Evolutionary conservation across 2,329 filamentous ascomycete genomes (phyloP), one percentile per base, ranked within the genome.

Genomic region (Penicillium sp.): DNA sequence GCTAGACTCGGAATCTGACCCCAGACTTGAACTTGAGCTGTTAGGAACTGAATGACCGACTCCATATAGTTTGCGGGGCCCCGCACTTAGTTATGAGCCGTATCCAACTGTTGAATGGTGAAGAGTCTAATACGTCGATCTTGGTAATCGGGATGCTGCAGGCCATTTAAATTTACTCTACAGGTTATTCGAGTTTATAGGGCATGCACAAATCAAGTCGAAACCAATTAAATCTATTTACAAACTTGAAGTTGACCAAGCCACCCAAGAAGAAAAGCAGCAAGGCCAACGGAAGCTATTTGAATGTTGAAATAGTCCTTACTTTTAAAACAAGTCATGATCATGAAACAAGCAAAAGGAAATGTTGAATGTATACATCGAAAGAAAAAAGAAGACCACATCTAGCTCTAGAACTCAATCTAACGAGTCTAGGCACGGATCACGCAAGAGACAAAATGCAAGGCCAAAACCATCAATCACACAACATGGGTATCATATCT

Each of bases 401-500:
- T 45, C 42, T 45, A 45, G 42, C 42, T 43, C 39, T n/a, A 31
- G 18, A 7, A 45, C 42, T 29, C 42, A 31, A 31, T 45, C 42
- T 28, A 43, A 37, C 37, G 21, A 42, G 37, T 24, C 19, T 8
- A 45, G 26, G 28, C 24, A 43, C 11, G 21, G 21, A 24, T 40
- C 37, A 43, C 24, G 24, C 42, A 46, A 34, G 50, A 49, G 23
- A 26, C 18, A 18, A 29, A 23, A 26, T 29, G 24, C 40, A 43
- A 36, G 16, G 48, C 28, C 39, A 44, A 53, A 58, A 9, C 34
- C 34, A 48, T 26, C 24, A 42, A 51, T 37, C 45, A 52, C 58
- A 52, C 61, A 65, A 65, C 59, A 64, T 65, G 71, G 71, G 71
- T 74, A 73, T 73, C 70, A 70, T 68, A 62, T 68, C 67, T 70